Evolutionary conservation across 441 rosid species (phyloP).

Genomic region (Pelargonium myrrhifolium): DNA sequence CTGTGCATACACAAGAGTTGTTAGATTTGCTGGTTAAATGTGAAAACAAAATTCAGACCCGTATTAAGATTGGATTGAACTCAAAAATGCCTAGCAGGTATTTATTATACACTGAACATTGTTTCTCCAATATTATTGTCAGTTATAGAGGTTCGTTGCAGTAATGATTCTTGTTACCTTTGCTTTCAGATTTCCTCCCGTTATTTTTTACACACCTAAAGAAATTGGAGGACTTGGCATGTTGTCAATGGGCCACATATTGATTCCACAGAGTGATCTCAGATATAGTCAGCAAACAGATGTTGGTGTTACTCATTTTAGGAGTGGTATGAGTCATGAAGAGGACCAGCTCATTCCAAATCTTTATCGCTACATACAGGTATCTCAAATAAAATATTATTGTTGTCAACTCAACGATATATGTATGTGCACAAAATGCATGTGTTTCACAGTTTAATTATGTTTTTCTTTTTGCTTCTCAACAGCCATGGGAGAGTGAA

Average conservation of each 20-base stretch:
- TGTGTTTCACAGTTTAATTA: slow-evolving; percentile 10
- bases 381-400: slow-evolving; percentile 7
- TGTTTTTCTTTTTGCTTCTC: slow-evolving; percentile 10
- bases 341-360: slow-evolving; percentile 98
- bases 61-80: slow-evolving; percentile 93
- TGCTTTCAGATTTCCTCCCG: slow-evolving; percentile 83
- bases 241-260: slow-evolving; percentile 98
- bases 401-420: too few species aligned
- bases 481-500: slow-evolving; percentile 99
- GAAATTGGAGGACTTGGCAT: slow-evolving; percentile 99
- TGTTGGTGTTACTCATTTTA: slow-evolving; percentile 97
- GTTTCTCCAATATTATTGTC: too few species aligned
- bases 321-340: slow-evolving; percentile 99
- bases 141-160: too few species aligned
- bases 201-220: slow-evolving; percentile 94
- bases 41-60: slow-evolving; percentile 95
- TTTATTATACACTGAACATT: neutral
- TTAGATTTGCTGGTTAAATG: slow-evolving; percentile 92
- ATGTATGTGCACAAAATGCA: too few species aligned
- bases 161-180: too few species aligned
- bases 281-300: slow-evolving; percentile 98
- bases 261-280: slow-evolving; percentile 98
- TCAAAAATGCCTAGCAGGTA: slow-evolving; percentile 99
- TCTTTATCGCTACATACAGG: slow-evolving; percentile 96
- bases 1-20: slow-evolving; percentile 99